These are phyloP conservation scores for Omphalotus guepiniiformis DNA, from an alignment of 768 basidiomycete species.

Conservation along the genomic window DNA sequence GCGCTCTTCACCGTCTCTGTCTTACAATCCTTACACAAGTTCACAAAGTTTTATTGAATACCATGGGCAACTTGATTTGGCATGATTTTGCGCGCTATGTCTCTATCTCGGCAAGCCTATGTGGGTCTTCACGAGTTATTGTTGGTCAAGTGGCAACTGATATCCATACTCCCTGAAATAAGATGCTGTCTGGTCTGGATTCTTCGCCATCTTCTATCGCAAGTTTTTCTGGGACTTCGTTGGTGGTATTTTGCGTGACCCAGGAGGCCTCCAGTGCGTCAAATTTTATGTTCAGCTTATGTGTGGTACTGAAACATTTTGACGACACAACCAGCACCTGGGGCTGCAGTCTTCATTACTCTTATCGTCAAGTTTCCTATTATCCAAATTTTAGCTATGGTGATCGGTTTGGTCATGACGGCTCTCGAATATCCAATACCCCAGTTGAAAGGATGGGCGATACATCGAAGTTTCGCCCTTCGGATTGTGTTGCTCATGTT, in stretches of 20 bases:
- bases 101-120: conserved; percentile 63
- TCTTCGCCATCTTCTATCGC: conserved; percentile 79
- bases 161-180: conserved; percentile 12
- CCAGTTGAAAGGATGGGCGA: conserved; percentile 42
- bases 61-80: conserved; percentile 83
- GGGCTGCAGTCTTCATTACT: conserved; percentile 57
- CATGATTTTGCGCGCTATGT: conserved; percentile 71
- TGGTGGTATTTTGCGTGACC: conserved; percentile 72
- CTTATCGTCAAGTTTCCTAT: conserved; percentile 78
- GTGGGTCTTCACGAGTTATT: conserved; percentile 41
- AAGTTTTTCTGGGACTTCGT: conserved; percentile 98
- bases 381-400: conserved; percentile 64
- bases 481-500: conserved; percentile 60
- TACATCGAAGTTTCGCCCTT: conserved; percentile 64
- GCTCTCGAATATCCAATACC: conserved; percentile 73
- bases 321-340: conserved; percentile 50
- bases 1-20: conserved; percentile 18
- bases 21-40: conserved; percentile 11
- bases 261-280: conserved; percentile 76
- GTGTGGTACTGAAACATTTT: neutral
- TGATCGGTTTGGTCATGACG: conserved; percentile 55
- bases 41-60: conserved; percentile 16
- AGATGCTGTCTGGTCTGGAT: conserved; percentile 80
- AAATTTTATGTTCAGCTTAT: neutral
- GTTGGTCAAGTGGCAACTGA: neutral